These are phyloP conservation scores for Dendrothele bispora DNA, from an alignment of 768 basidiomycete species.

Conservation along the genomic window DNA sequence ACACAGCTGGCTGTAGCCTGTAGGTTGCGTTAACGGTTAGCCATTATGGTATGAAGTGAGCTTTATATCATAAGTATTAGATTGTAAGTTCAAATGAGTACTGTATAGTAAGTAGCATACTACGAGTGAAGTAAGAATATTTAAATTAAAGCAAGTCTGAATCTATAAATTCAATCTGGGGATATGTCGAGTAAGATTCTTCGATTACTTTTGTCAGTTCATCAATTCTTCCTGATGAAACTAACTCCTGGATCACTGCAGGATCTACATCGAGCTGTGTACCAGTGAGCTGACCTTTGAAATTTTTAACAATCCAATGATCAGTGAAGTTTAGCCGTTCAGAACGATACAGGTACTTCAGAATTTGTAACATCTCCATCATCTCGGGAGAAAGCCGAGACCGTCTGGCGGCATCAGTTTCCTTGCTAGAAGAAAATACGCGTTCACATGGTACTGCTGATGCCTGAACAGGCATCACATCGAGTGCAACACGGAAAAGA, in stretches of 20 bases:
- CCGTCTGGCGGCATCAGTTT: slow-evolving; percentile 23
- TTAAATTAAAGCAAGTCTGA: background rate
- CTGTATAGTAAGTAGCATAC: background rate
- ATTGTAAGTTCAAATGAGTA: too few species aligned
- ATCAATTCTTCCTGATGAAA: background rate
- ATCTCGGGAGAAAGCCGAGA: slow-evolving; percentile 18
- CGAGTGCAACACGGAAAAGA: slow-evolving; percentile 21
- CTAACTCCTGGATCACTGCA: background rate
- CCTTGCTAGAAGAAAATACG: slow-evolving; percentile 31
- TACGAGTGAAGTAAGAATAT: background rate
- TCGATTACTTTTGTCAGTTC: background rate
- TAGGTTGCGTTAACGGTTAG: background rate
- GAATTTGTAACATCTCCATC: slow-evolving; percentile 29
- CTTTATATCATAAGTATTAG: too few species aligned
- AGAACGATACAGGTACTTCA: slow-evolving; percentile 25
- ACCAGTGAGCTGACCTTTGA: background rate
- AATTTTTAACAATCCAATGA: slow-evolving; percentile 7
- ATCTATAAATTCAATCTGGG: background rate
- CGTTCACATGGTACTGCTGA: slow-evolving; percentile 30
- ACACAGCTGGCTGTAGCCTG: background rate
- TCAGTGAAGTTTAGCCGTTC: slow-evolving; percentile 20
- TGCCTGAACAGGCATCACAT: slow-evolving; percentile 27
- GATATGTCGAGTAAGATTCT: too few species aligned
- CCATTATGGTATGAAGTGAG: too few species aligned
- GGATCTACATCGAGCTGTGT: background rate